Conservation (phyloP, 139 green algal genomes). For the Ulvella scutata region DNA sequence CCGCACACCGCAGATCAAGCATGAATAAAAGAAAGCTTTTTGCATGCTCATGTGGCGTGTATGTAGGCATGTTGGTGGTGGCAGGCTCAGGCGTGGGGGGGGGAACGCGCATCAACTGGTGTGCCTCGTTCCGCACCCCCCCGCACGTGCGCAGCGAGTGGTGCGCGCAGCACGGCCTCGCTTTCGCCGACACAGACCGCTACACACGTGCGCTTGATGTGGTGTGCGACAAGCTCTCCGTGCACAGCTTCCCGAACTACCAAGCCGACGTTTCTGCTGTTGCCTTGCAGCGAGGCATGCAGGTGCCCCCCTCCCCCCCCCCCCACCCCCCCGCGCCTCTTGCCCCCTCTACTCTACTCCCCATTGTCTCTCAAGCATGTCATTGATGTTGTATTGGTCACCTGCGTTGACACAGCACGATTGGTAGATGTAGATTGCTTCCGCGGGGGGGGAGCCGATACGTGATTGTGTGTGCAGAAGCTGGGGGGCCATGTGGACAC, state of each 20-base stretch:
- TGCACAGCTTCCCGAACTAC: background rate
- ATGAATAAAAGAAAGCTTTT: too few relatives aligned
- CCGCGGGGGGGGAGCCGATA: too few relatives aligned
- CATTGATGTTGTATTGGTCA: background rate
- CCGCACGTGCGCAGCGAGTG: slow-evolving; percentile 22
- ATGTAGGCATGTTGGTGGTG: slow-evolving; percentile 24
- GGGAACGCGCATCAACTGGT: slow-evolving; percentile 61
- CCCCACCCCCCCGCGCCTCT: background rate
- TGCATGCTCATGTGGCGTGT: too few relatives aligned
- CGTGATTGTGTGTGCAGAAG: background rate
- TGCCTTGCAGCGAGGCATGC: background rate
- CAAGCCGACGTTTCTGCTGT: background rate
- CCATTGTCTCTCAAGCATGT: background rate
- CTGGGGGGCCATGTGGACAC: background rate
- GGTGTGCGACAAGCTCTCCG: slow-evolving; percentile 11
- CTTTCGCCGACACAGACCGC: background rate
- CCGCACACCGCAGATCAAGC: too few relatives aligned
- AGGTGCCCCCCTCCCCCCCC: background rate
- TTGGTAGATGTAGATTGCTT: background rate
- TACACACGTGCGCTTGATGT: slow-evolving; percentile 5
- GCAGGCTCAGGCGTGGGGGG: slow-evolving; percentile 47
- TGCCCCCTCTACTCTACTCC: background rate
- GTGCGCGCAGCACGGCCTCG: slow-evolving; percentile 6
- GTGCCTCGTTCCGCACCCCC: slow-evolving; percentile 21
- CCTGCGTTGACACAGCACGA: background rate